Evolutionary conservation across 2,329 filamentous ascomycete species (phyloP).

Genomic region (Furcasterigmium furcatum): DNA sequence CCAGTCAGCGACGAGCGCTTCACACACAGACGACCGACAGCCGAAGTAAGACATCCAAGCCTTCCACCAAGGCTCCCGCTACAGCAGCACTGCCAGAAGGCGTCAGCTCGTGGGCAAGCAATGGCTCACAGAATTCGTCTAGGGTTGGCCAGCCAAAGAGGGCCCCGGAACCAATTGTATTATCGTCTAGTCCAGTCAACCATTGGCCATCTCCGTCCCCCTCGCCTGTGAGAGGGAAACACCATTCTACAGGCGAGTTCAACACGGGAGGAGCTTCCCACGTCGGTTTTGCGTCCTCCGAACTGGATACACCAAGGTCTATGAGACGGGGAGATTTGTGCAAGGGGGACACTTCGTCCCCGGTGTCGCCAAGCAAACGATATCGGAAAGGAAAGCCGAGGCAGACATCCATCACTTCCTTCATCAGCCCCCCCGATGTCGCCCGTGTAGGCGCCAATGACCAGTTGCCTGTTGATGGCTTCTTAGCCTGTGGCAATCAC

Average conservation of each 20-base stretch:
- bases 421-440: background rate
- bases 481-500: no score
- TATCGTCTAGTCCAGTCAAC: constrained; percentile 39
- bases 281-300: no score
- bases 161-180: constrained; percentile 34
- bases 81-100: constrained; percentile 12
- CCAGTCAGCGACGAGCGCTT: no score
- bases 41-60: constrained; percentile 26
- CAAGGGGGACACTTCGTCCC: no score
- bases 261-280: no score
- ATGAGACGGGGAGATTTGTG: no score
- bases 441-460: no score
- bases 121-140: constrained; percentile 39
- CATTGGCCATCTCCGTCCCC: constrained; percentile 24
- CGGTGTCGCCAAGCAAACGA: no score
- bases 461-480: no score
- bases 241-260: no score
- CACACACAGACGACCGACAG: background rate
- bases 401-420: background rate
- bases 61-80: constrained; percentile 15
- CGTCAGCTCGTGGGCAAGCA: constrained; percentile 30
- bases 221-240: constrained; percentile 17
- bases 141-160: constrained; percentile 24
- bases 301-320: no score
- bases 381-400: background rate